These are phyloP conservation scores for Tremellales sp. DNA, from an alignment of 1,284 basidiomycete species.

Conservation along the genomic window DNA sequence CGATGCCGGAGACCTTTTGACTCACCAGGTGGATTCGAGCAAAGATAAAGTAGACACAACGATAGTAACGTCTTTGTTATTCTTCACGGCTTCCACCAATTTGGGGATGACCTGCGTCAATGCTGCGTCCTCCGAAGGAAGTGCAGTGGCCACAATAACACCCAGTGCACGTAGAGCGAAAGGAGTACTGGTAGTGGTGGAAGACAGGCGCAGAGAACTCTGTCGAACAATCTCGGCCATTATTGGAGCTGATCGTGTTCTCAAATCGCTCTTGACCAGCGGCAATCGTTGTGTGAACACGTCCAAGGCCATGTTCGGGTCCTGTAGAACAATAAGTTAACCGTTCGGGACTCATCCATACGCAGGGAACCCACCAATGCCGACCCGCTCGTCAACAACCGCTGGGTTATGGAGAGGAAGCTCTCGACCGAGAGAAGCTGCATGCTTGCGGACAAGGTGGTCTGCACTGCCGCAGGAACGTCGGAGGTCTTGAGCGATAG, in stretches of 20 bases:
- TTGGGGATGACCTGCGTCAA: slow-evolving; percentile 60
- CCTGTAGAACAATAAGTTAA: slow-evolving; percentile 13
- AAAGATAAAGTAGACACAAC: slow-evolving; percentile 59
- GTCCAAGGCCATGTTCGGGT: slow-evolving; percentile 41
- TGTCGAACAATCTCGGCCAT: slow-evolving; percentile 52
- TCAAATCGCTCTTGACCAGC: slow-evolving; percentile 58
- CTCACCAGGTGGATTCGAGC: slow-evolving; percentile 44
- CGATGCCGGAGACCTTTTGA: not conserved
- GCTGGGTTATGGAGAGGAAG: slow-evolving; percentile 50
- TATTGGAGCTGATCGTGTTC: slow-evolving; percentile 55
- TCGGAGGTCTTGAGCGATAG: slow-evolving; percentile 19
- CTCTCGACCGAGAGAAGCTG: slow-evolving; percentile 57
- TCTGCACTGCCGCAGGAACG: slow-evolving; percentile 11
- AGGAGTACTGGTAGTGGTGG: slow-evolving; percentile 46
- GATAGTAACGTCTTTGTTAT: slow-evolving; percentile 41
- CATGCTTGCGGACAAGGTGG: slow-evolving; percentile 37
- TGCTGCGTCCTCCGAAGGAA: slow-evolving; percentile 62
- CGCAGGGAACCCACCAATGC: slow-evolving; percentile 18
- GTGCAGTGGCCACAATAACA: slow-evolving; percentile 58
- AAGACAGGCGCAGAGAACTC: slow-evolving; percentile 53
- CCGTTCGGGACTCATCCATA: not conserved
- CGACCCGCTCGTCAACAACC: slow-evolving; percentile 33
- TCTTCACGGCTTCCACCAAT: slow-evolving; percentile 55
- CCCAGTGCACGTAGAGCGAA: slow-evolving; percentile 60
- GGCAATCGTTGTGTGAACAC: slow-evolving; percentile 65